Evolutionary conservation across 495 filamentous ascomycete genomes (phyloP).

Genomic region (Penicillium alfredii): DNA sequence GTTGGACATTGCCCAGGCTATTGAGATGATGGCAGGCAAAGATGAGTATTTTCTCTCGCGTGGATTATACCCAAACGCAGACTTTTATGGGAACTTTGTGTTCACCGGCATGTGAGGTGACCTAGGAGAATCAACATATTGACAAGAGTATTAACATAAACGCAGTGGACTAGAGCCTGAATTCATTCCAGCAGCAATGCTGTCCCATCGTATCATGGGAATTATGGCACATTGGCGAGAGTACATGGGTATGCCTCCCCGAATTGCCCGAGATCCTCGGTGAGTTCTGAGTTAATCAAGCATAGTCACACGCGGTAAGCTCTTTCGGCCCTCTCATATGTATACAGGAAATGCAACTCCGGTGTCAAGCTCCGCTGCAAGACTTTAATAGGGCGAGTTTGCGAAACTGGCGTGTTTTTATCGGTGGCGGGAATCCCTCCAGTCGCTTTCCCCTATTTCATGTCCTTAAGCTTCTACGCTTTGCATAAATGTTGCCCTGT

Average conservation of each 20-base stretch:
- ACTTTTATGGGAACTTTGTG: slow-evolving; percentile 53
- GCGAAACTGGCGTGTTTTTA: too few relatives aligned
- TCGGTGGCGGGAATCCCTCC: too few relatives aligned
- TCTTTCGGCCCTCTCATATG: slow-evolving; percentile 28
- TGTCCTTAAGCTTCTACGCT: too few relatives aligned
- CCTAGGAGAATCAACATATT: too few relatives aligned
- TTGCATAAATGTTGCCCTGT: too few relatives aligned
- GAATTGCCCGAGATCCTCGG: slow-evolving; percentile 9
- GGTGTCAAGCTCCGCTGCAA: neutral
- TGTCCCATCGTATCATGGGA: slow-evolving; percentile 30
- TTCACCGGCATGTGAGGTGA: slow-evolving; percentile 44
- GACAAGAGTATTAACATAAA: too few relatives aligned
- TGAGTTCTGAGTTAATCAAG: slow-evolving; percentile 1
- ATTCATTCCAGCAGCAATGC: slow-evolving; percentile 32
- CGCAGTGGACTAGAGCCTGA: slow-evolving; percentile 31
- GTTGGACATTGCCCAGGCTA: slow-evolving; percentile 43
- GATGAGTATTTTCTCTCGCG: slow-evolving; percentile 49
- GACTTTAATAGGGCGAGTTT: slow-evolving; percentile 7
- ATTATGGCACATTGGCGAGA: slow-evolving; percentile 43
- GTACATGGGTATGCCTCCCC: slow-evolving; percentile 27
- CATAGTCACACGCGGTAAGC: slow-evolving; percentile 27
- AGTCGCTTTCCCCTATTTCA: too few relatives aligned
- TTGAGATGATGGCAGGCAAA: slow-evolving; percentile 41
- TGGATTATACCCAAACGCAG: slow-evolving; percentile 49
- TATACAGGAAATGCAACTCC: slow-evolving; percentile 17